Evolutionary conservation across 345 rosid genomes (phyloP), one percentile per base, ranked within the genome.

Genomic region (Aquilaria yunnanensis): DNA sequence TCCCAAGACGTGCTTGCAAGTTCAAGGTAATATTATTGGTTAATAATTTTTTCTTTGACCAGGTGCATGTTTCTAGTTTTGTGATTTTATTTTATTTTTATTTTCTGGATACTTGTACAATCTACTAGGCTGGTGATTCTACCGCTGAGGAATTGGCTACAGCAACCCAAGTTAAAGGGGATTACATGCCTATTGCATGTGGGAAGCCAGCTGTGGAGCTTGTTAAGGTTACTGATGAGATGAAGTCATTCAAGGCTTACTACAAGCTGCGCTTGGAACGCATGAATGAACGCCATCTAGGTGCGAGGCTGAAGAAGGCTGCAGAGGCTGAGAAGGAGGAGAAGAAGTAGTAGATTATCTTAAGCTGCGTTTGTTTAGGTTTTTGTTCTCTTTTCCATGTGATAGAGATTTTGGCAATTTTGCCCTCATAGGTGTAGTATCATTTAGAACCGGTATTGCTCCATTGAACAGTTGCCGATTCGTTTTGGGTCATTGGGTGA

Each of bases 321-420:
- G 89, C 96, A 0, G 98, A 92, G 63, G 98, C 95, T 1, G 96
- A 80, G 80, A 92, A 89, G 69, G 98, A 92, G 69, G 96, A 87
- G 43, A 92, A 92, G 83, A 92, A 92, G 85, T 92, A 80, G 69
- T 50, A 73, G 64, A 51, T n/a, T 60, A 48, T 47, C 31, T 50
- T 23, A 54, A 11, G 23, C 34, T 37, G 2, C 43, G 23, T 23
- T 16, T 43, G 23, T 16, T 16, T 16, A 16, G 23, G 23, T 16
- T 16, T 16, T 16, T 16, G 23, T 16, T 16, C 23, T 16, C 23
- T 16, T 16, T 16, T 16, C 23, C 23, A 0, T 16, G 23, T 16
- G 23, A 16, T 16, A 16, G 23, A 16, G 23, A 16, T 16, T 16
- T 16, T 16, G 23, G 23, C 23, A 16, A 16, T 16, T 16, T 16